Evolutionary conservation across 495 filamentous ascomycete species (phyloP).

Genomic region (Aeminium ludgeri): DNA sequence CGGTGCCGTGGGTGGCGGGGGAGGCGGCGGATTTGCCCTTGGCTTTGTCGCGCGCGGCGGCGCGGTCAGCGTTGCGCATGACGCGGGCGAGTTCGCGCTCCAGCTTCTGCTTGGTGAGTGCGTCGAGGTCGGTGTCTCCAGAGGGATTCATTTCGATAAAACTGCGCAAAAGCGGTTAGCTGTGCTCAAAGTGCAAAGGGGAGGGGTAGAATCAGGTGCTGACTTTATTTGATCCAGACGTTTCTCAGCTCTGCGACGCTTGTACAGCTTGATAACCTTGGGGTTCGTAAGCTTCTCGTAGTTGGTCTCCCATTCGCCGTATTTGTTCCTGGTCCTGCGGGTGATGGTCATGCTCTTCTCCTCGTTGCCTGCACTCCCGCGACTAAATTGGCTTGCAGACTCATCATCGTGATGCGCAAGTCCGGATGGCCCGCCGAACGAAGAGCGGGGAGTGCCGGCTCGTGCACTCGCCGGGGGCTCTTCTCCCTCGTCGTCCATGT

Average conservation of each 20-base stretch:
- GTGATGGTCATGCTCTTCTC: constrained; percentile 60
- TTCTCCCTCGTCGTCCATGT: constrained; percentile 48
- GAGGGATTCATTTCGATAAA: background rate
- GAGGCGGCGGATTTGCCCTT: constrained; percentile 49
- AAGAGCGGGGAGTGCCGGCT: constrained; percentile 35
- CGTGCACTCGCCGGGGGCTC: constrained; percentile 28
- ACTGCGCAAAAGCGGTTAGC: background rate
- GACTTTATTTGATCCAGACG: background rate
- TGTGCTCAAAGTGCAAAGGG: too few species aligned
- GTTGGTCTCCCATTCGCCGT: constrained; percentile 42
- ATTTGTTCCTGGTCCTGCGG: constrained; percentile 41
- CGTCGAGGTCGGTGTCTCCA: constrained; percentile 21
- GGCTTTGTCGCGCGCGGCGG: constrained; percentile 77
- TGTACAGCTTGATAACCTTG: constrained; percentile 52
- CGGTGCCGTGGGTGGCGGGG: background rate
- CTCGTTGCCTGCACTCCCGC: constrained; percentile 51
- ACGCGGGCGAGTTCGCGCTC: constrained; percentile 64
- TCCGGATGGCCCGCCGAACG: constrained; percentile 42
- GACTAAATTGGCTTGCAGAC: constrained; percentile 70
- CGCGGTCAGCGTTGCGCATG: constrained; percentile 77
- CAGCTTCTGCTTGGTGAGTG: constrained; percentile 32
- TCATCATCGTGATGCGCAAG: constrained; percentile 50
- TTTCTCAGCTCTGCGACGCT: constrained; percentile 28
- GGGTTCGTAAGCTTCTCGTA: constrained; percentile 53
- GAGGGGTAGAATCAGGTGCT: background rate